phyloP scores from a whole-genome alignment of 1,284 basidiomycete genomes.

The Anthracocystis walkeri region DNA sequence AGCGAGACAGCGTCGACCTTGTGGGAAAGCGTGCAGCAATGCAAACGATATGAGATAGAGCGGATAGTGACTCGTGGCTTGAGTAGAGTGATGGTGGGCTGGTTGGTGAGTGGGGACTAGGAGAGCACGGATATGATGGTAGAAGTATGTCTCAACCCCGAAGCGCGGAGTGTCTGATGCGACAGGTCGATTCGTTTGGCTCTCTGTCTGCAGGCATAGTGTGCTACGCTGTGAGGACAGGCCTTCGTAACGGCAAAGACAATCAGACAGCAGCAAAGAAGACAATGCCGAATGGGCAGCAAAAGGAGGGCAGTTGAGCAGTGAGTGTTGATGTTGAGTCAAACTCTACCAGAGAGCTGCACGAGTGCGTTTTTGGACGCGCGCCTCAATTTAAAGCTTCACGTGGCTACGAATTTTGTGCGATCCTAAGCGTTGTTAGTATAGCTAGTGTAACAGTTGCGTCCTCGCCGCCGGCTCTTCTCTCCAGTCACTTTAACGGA shows the following conservation, averaged over 20 bases:
- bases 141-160: conserved; percentile 49
- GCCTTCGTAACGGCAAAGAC: no score
- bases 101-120: background rate
- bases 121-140: conserved; percentile 25
- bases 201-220: no score
- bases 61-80: background rate
- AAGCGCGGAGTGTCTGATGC: conserved; percentile 24
- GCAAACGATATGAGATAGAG: conserved; percentile 5
- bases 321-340: conserved; percentile 48
- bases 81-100: conserved; percentile 2
- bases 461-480: background rate
- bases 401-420: conserved; percentile 22
- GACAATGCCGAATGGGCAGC: background rate
- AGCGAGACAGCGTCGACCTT: background rate
- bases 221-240: background rate
- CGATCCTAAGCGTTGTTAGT: background rate
- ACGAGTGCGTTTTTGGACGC: conserved; percentile 11
- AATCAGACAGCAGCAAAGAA: background rate
- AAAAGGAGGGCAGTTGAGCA: conserved; percentile 21
- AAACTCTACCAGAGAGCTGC: conserved; percentile 20
- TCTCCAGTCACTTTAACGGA: no score
- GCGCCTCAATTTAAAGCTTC: conserved; percentile 2
- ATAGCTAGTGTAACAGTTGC: conserved; percentile 7
- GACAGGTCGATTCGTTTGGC: conserved; percentile 25
- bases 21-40: background rate